Evolutionary conservation across 202 grass and related monocot species (phyloP), one percentile per base, ranked within the genome.

Genomic region (Elaeis oleifera): DNA sequence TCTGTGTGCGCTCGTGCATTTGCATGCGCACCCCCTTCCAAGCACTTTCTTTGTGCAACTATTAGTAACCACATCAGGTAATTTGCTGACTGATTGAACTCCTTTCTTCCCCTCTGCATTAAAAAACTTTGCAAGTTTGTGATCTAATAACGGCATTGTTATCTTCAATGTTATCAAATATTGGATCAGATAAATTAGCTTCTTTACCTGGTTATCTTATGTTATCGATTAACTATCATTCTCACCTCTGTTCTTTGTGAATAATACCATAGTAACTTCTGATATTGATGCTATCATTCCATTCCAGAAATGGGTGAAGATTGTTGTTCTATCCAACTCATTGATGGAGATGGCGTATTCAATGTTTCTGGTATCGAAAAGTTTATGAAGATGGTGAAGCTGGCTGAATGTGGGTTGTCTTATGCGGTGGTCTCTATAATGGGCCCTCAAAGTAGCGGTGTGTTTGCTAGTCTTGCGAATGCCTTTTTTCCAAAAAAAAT

Each of bases 401-500:
- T 68, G 65, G 52, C 16, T 39, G 65, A 68, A 16, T 68, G 65
- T 39, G 65, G 65, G 36, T 5, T 68, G 28, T 68, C 65, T 13
- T 68, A 68, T 68, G 65, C 65, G 39, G 65, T 68, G 52, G 65
- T 68, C 25, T 68, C 65, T 44, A 68, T 68, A 68, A 68, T 68
- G 65, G 65, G 65, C 8, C 65, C 65, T 22, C 65, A 68, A 44
- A 68, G 65, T 48, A 68, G 65, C 22, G 65, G 65, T 68, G 55
- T 68, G 65, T 16, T 39, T 56, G 22, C 39, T 13, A 56, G 29
- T 23, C 31, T 36, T 15, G 39, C 44, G 39, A 59, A 29, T 59
- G 16, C 57, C 6, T 16, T 59, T 29, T 16, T 59, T 31, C 18
- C 20, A 20, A 20, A 20, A 5, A 16, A 16, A 16, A 26, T 3